phyloP scores from a whole-genome alignment of 129 eudicot species.

The Daucus carota region DH1_v3.0 NC_030388.2:33080501-33081000 shows the following conservation, averaged over 20 bases:
- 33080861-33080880: constrained; percentile 11
- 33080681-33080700: too few relatives aligned
- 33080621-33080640: too few relatives aligned
- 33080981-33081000: constrained; percentile 4
- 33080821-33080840: constrained; percentile 10
- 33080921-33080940: constrained; percentile 3
- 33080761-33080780: constrained; percentile 2
- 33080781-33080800: neutral
- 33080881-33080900: constrained; percentile 9
- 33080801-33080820: neutral
- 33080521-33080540: too few relatives aligned
- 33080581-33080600: too few relatives aligned
- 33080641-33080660: too few relatives aligned
- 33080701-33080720: constrained; percentile 2
- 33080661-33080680: too few relatives aligned
- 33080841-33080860: constrained; percentile 7
- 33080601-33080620: too few relatives aligned
- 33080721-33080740: neutral
- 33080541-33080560: too few relatives aligned
- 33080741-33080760: constrained; percentile 1
- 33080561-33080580: too few relatives aligned
- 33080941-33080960: neutral
- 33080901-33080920: neutral
- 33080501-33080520: too few relatives aligned
- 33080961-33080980: neutral